Conservation (phyloP, 2,329 filamentous ascomycete genomes). For the Sporothrix pallida region DNA sequence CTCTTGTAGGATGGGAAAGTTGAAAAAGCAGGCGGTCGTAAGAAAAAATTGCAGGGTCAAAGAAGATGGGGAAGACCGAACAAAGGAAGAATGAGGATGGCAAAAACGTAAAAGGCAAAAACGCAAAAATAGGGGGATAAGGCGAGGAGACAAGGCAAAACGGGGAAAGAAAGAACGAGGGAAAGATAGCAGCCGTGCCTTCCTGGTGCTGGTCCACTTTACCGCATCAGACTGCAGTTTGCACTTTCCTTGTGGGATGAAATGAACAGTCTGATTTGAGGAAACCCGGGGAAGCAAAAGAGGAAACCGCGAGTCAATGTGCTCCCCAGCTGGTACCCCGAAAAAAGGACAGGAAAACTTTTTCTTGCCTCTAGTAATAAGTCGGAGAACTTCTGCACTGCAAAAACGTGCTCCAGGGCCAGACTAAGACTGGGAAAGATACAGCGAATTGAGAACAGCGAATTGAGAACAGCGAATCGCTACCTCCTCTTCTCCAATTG, state of each 20-base stretch:
- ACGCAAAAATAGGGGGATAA: neutral
- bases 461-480: neutral
- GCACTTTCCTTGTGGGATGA: slow-evolving; percentile 10
- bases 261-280: neutral
- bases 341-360: slow-evolving; percentile 21
- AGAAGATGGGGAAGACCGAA: neutral
- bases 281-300: neutral
- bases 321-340: neutral
- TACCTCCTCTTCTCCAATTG: neutral
- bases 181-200: slow-evolving; percentile 15
- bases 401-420: slow-evolving; percentile 23
- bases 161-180: neutral
- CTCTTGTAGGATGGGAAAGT: neutral
- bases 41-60: neutral
- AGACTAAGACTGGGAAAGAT: slow-evolving; percentile 14
- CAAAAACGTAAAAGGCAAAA: neutral
- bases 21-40: neutral
- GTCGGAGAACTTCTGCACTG: neutral
- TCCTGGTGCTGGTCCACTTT: neutral
- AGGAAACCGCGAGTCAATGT: neutral
- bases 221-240: neutral
- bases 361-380: slow-evolving; percentile 7
- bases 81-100: neutral
- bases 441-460: neutral
- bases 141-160: neutral